Percentiles rank a stretch among this genome's conserved stretches.
Evolutionary conservation across 768 basidiomycete species (phyloP).

Genomic region (Amanita phalloides): DNA sequence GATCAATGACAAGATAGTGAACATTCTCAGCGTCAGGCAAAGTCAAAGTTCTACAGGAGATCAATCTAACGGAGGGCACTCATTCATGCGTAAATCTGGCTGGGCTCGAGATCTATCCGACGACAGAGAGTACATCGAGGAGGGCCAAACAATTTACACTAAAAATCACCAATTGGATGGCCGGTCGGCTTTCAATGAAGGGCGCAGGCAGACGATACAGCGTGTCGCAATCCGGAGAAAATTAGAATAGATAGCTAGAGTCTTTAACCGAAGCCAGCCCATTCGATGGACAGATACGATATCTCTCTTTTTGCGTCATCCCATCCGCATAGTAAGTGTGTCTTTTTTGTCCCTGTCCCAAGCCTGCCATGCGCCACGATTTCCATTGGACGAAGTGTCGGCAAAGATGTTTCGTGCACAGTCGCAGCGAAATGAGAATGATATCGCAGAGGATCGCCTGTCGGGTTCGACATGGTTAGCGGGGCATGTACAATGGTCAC

Average conservation of each 20-base stretch:
- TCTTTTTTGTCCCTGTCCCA: slow-evolving; percentile 96
- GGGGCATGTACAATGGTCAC: not conserved
- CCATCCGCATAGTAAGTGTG: slow-evolving; percentile 86
- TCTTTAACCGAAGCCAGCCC: slow-evolving; percentile 77
- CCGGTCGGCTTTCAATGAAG: too few relatives aligned
- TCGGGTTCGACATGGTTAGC: not conserved
- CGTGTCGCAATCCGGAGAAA: not conserved
- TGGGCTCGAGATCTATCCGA: slow-evolving; percentile 27
- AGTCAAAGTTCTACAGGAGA: slow-evolving; percentile 14
- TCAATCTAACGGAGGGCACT: slow-evolving; percentile 10
- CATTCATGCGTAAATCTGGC: slow-evolving; percentile 7
- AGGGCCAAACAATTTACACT: slow-evolving; percentile 24
- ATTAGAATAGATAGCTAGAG: not conserved
- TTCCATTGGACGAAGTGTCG: slow-evolving; percentile 76
- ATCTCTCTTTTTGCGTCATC: slow-evolving; percentile 58
- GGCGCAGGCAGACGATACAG: not conserved
- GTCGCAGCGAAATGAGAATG: slow-evolving; percentile 94
- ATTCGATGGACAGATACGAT: slow-evolving; percentile 75
- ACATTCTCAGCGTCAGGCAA: slow-evolving; percentile 42
- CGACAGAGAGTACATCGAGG: slow-evolving; percentile 49
- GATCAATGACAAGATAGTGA: slow-evolving; percentile 64
- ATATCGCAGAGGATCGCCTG: slow-evolving; percentile 90
- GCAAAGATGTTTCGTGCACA: slow-evolving; percentile 53
- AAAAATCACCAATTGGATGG: not conserved
- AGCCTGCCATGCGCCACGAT: slow-evolving; percentile 91